Evolutionary conservation across 2,329 filamentous ascomycete genomes (phyloP).

Genomic region (Aaosphaeria arxii): DNA sequence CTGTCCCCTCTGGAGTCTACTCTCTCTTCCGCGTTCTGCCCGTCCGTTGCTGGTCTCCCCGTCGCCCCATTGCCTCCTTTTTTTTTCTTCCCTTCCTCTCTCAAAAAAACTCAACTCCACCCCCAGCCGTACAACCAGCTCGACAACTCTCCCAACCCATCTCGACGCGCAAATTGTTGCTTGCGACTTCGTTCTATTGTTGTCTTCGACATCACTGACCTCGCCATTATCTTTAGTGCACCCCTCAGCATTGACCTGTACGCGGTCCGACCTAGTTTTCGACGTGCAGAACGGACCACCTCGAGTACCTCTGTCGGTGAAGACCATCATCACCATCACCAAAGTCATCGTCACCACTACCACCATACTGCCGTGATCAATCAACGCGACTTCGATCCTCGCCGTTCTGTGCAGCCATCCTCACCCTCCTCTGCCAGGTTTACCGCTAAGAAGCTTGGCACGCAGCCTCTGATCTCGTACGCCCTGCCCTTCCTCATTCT

Average conservation of each 20-base stretch:
- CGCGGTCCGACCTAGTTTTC: conserved; percentile 33
- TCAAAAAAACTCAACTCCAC: neutral
- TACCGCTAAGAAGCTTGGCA: conserved; percentile 5
- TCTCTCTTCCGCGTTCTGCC: conserved; percentile 31
- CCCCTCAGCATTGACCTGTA: conserved; percentile 38
- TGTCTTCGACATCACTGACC: conserved; percentile 22
- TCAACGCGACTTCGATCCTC: neutral
- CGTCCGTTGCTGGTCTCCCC: neutral
- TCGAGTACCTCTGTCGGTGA: conserved; percentile 10
- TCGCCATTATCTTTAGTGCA: conserved; percentile 15
- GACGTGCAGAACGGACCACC: conserved; percentile 30
- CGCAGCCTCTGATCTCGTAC: conserved; percentile 31
- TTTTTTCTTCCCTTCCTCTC: neutral
- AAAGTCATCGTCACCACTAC: conserved; percentile 7
- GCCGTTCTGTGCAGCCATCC: neutral
- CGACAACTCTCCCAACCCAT: no score
- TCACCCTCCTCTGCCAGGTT: conserved; percentile 9
- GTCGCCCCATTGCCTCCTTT: no score
- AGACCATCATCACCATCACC: conserved; percentile 17
- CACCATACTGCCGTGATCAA: neutral
- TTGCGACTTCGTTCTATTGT: conserved; percentile 1
- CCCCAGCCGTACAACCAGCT: neutral
- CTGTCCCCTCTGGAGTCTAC: conserved; percentile 23
- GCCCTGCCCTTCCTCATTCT: conserved; percentile 12
- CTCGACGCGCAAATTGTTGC: conserved; percentile 3